phyloP scores from a whole-genome alignment of 2,329 filamentous ascomycete genomes.

The Ilyonectria destructans region DNA sequence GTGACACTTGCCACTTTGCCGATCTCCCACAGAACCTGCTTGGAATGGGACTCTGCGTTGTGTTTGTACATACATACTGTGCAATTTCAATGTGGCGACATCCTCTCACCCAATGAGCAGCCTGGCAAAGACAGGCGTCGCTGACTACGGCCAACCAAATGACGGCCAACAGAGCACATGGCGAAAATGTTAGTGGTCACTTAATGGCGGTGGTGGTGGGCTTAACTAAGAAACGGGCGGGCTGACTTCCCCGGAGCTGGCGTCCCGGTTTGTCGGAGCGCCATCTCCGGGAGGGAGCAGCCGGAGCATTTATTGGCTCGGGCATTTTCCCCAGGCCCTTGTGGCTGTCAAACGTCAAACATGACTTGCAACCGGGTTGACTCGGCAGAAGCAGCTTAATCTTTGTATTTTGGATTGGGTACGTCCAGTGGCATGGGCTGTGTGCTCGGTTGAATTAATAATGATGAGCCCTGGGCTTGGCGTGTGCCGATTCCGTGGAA shows the following conservation, averaged over 20 bases:
- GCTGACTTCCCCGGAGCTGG: background rate
- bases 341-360: background rate
- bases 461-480: slow-evolving; percentile 1
- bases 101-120: background rate
- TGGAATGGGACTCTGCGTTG: background rate
- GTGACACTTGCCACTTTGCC: slow-evolving; percentile 9
- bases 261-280: background rate
- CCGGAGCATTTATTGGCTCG: background rate
- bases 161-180: too few species aligned
- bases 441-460: background rate
- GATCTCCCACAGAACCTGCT: background rate
- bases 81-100: background rate
- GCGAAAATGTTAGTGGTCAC: background rate
- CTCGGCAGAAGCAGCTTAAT: background rate
- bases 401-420: background rate
- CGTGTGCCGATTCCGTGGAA: slow-evolving; percentile 7
- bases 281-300: background rate
- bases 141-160: too few species aligned
- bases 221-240: background rate
- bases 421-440: background rate
- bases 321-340: background rate
- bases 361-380: too few species aligned
- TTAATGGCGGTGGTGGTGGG: background rate
- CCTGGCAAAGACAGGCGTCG: too few species aligned
- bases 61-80: background rate